phyloP scores from a whole-genome alignment of 352 stramenopile genomes.

The Phytophthora citrophthora region DNA sequence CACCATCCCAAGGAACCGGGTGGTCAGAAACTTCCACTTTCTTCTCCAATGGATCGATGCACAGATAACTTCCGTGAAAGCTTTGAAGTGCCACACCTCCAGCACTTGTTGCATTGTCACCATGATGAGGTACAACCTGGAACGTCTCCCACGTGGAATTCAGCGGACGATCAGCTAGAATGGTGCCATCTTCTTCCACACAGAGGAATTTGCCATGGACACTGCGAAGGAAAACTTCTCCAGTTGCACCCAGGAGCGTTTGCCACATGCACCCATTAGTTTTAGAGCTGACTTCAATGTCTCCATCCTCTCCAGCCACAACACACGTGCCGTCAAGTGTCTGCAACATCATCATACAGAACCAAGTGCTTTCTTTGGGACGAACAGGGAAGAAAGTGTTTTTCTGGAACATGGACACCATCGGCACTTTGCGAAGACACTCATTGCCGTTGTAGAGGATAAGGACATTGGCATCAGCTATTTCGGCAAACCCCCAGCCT shows the following conservation, averaged over 20 bases:
- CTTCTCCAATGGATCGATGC: slow-evolving; percentile 57
- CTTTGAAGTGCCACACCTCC: slow-evolving; percentile 73
- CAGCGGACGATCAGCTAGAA: slow-evolving; percentile 69
- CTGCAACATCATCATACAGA: slow-evolving; percentile 79
- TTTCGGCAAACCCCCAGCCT: slow-evolving; percentile 67
- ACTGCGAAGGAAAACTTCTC: slow-evolving; percentile 76
- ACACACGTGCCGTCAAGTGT: slow-evolving; percentile 72
- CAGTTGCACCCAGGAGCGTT: slow-evolving; percentile 60
- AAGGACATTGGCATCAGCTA: slow-evolving; percentile 65
- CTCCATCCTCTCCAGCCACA: slow-evolving; percentile 69
- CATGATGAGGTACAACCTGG: slow-evolving; percentile 72
- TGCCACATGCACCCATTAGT: slow-evolving; percentile 70
- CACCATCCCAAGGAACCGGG: slow-evolving; percentile 75
- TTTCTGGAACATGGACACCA: slow-evolving; percentile 59
- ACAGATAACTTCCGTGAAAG: slow-evolving; percentile 82
- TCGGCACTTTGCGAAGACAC: slow-evolving; percentile 86
- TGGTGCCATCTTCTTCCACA: slow-evolving; percentile 73
- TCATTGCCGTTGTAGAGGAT: slow-evolving; percentile 88
- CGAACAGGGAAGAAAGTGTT: slow-evolving; percentile 52
- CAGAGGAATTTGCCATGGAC: slow-evolving; percentile 87
- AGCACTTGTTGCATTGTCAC: slow-evolving; percentile 6
- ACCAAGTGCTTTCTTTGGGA: slow-evolving; percentile 62
- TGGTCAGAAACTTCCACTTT: slow-evolving; percentile 33
- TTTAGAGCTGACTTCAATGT: slow-evolving; percentile 49
- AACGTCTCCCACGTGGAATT: slow-evolving; percentile 92